phyloP scores from a whole-genome alignment of 768 basidiomycete genomes.

The Cantharellus anzutake region DNA sequence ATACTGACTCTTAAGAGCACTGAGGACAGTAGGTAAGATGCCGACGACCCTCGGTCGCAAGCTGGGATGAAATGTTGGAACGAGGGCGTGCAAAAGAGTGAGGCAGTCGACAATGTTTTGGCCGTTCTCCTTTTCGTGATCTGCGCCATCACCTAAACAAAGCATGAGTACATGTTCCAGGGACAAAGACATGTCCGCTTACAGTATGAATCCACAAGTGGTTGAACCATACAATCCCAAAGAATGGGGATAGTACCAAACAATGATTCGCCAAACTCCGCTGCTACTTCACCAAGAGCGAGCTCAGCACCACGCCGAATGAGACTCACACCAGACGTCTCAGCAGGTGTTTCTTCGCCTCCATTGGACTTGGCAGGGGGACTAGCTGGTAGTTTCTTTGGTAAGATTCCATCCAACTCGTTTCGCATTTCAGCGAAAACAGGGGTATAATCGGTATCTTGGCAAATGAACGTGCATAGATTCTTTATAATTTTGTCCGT shows the following conservation, averaged over 20 bases:
- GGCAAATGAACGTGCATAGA: slow-evolving; percentile 88
- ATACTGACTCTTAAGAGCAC: slow-evolving; percentile 68
- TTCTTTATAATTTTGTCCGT: slow-evolving; percentile 96
- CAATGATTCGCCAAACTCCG: slow-evolving; percentile 50
- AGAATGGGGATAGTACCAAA: slow-evolving; percentile 75
- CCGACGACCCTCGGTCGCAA: slow-evolving; percentile 50
- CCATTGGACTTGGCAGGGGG: slow-evolving; percentile 19
- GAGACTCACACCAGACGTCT: slow-evolving; percentile 22
- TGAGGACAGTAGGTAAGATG: slow-evolving; percentile 56
- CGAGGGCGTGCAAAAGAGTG: slow-evolving; percentile 70
- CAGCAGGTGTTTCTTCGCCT: slow-evolving; percentile 6
- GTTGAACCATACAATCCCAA: slow-evolving; percentile 84
- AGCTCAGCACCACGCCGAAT: slow-evolving; percentile 72
- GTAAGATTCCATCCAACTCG: slow-evolving; percentile 47
- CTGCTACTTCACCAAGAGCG: slow-evolving; percentile 63
- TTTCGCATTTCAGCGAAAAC: slow-evolving; percentile 42
- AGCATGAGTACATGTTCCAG: background rate
- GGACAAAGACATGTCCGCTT: background rate
- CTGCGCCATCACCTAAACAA: background rate
- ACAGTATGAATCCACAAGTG: slow-evolving; percentile 46
- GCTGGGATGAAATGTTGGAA: slow-evolving; percentile 49
- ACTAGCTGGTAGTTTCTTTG: slow-evolving; percentile 14
- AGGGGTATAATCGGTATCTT: slow-evolving; percentile 76
- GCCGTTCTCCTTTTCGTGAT: slow-evolving; percentile 35
- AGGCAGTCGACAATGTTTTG: slow-evolving; percentile 88